Evolutionary conservation across 768 basidiomycete species (phyloP), one percentile per base, ranked within the genome.

Genomic region (Tubosaeta sp.): DNA sequence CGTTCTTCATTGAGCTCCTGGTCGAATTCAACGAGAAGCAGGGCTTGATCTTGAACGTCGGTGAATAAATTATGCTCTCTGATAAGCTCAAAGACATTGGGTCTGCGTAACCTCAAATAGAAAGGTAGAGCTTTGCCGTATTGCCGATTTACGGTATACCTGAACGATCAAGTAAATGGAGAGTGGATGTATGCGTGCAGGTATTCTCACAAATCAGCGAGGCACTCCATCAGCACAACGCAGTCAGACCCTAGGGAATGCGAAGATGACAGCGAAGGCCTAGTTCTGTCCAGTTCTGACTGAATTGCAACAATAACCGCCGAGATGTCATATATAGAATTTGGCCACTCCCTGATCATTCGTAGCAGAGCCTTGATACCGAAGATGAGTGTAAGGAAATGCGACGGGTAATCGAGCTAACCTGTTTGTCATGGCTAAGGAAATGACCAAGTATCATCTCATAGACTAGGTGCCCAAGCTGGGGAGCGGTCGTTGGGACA

Each of bases 71-170:
- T 95, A 63, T 96, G 76, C 48, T 96, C 92, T 31, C 87, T 78
- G 59, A 99, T 96, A 49, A 99, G 84, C 53, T 94, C 87, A 66
- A 99, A 95, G 12, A 97, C 95, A 59, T 93, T 86, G 7, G 92
- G 83, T 44, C 86, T 77, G 42, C 94, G 83, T 14, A 98, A 76
- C 8, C 90, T 81, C 14, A 99, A 77, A 73, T 87, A 91, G 71
- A 82, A 98, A 0, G 90, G 90, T 0, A 99, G 73, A 0, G 96
- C 96, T 71, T 95, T 94, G 19, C 90, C 94, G 3, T 90, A 91
- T 71, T 98, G 96, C 2, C 90, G 84, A 58, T 94, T 94, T 18
- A 82, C 75, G 31, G 83, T 83, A 67, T 91, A 93, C 44, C 94
- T 94, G 56, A 6, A 38, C n/a, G 6, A 38, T 6, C 32, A 0